phyloP scores from a whole-genome alignment of 805 yeast species.

The Starmerella asiatica region DNA sequence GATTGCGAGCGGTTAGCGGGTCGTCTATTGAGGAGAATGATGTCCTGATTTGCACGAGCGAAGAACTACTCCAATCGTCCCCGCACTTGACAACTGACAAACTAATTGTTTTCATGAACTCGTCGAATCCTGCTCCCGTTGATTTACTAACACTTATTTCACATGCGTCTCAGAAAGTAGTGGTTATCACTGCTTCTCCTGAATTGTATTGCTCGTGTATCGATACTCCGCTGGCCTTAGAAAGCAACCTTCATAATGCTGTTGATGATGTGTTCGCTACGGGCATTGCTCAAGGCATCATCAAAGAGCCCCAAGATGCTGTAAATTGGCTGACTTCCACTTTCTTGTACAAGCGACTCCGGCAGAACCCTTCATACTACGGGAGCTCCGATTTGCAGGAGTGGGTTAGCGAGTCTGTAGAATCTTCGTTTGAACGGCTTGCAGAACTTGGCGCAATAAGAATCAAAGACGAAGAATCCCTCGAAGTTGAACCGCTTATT shows the following conservation, averaged over 20 bases:
- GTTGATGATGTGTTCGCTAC: slow-evolving; percentile 56
- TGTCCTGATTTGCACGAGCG: background rate
- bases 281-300: slow-evolving; percentile 56
- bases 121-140: background rate
- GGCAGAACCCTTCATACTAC: slow-evolving; percentile 75
- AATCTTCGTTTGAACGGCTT: slow-evolving; percentile 51
- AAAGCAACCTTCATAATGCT: slow-evolving; percentile 49
- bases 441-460: slow-evolving; percentile 46
- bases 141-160: slow-evolving; percentile 30
- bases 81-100: background rate
- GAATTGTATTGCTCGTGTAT: slow-evolving; percentile 61
- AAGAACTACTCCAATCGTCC: background rate
- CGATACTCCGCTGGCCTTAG: slow-evolving; percentile 65
- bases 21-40: background rate
- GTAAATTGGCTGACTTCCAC: slow-evolving; percentile 83
- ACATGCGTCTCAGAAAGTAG: slow-evolving; percentile 27
- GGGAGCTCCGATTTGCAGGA: slow-evolving; percentile 74
- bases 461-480: slow-evolving; percentile 28
- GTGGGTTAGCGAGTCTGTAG: slow-evolving; percentile 72
- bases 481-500: slow-evolving; percentile 41
- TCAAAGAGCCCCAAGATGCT: slow-evolving; percentile 65
- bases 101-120: background rate
- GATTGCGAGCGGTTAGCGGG: background rate
- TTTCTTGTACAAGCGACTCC: slow-evolving; percentile 67
- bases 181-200: slow-evolving; percentile 47